Evolutionary conservation across 2,329 filamentous ascomycete species (phyloP).

Genomic region (Tolypocladium cylindrosporum): DNA sequence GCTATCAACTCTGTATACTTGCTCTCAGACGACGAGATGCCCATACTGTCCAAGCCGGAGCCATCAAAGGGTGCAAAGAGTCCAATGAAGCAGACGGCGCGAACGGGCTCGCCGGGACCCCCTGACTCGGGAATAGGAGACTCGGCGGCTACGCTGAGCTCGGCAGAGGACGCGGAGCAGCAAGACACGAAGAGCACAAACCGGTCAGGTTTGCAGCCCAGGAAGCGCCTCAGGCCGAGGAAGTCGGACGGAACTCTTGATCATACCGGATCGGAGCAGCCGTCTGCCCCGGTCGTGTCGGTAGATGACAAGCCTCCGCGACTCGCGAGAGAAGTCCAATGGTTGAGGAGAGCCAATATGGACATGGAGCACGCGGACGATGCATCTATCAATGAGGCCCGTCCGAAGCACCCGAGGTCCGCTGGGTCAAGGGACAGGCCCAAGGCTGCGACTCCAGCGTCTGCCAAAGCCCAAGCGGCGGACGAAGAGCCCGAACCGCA

Average conservation of each 20-base stretch:
- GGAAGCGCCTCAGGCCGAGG: background rate
- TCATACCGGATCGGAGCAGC: background rate
- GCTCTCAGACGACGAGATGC: conserved; percentile 26
- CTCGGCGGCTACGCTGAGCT: background rate
- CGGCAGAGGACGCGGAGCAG: background rate
- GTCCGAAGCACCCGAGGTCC: background rate
- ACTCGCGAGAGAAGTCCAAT: background rate
- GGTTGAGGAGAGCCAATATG: background rate
- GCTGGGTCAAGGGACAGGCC: background rate
- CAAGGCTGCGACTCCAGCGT: background rate
- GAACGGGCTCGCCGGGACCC: background rate
- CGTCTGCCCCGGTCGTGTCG: background rate
- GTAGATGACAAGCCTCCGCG: background rate
- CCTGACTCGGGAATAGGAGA: background rate
- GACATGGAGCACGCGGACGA: background rate
- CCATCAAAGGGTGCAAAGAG: background rate
- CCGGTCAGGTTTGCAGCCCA: background rate
- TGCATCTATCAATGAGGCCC: background rate
- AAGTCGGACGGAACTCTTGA: background rate
- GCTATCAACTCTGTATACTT: conserved; percentile 8
- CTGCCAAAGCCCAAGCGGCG: background rate
- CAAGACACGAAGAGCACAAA: background rate
- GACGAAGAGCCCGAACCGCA: background rate
- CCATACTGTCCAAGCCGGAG: conserved; percentile 11
- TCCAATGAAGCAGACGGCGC: background rate